Evolutionary conservation across 768 basidiomycete species (phyloP), one percentile per base, ranked within the genome.

Genomic region (Strobilomyces dryophilus): DNA sequence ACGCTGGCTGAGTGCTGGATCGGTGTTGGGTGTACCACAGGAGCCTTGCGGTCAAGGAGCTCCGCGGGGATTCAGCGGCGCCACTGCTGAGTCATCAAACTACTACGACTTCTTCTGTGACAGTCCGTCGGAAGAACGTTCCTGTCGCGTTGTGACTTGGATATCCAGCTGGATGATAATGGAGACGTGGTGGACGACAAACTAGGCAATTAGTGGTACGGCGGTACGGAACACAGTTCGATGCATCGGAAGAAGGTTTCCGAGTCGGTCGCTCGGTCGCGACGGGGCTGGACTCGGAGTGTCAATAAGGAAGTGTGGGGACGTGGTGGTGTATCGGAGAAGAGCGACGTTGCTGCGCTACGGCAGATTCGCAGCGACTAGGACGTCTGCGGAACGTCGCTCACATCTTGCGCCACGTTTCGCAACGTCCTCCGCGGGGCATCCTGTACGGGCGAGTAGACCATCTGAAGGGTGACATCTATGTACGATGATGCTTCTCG

Each of bases 141-240:
- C 74, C 71, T 1, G 61, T 70, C 9, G 61, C 68, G 8, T 69
- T 7, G 55, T 74, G 5, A 74, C 72, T 57, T 75, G 9, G 74
- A 73, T 46, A 39, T 63, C 29, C 51, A 63, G 10, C 27, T 37
- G 3, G 39, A 9, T n/a, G n/a, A n/a, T n/a, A 0, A 67, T 65
- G 66, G 66, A 67, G 31, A 32, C 32, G 2, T 67, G 66, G 66
- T 67, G 66, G 66, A 12, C 11, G 12, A 39, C 15, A 12, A 74
- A 74, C 45, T 49, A 66, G 35, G 24, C 24, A 10, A 35, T n/a
- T n/a, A n/a, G n/a, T 21, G 0, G 69, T 42, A 1, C 41, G 15
- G 24, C 41, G 24, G 2, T 26, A 15, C 6, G 41, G 41, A 5
- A 26, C 26, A 11, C 26, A 21, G 20, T 72, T 73, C 7, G 46